Conservation (phyloP, 1,139 yeast genomes). For the Sugiyamaella neomexicana region DNA sequence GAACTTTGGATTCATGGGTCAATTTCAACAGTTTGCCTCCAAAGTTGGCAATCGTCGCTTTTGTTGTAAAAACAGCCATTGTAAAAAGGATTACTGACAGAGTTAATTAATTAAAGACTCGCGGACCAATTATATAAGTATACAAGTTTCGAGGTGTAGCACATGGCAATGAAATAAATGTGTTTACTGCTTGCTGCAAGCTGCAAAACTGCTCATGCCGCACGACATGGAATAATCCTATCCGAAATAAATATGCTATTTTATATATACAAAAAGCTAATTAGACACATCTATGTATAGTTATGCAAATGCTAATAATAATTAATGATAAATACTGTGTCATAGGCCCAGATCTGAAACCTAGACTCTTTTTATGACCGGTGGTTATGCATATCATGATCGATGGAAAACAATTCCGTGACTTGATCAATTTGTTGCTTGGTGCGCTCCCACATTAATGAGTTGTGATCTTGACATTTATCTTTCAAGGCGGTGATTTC, state of each 20-base stretch:
- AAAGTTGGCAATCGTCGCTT: conserved; percentile 56
- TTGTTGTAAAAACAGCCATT: conserved; percentile 22
- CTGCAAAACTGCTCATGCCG: not conserved
- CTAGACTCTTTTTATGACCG: not conserved
- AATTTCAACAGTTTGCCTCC: conserved; percentile 78
- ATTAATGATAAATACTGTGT: not conserved
- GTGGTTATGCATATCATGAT: too few species aligned
- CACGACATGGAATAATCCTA: not conserved
- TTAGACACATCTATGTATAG: conserved; percentile 6
- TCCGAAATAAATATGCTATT: not conserved
- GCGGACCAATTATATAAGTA: too few species aligned
- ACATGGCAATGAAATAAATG: not conserved
- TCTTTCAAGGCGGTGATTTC: conserved; percentile 16
- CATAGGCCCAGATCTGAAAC: not conserved
- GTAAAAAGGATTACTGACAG: not conserved
- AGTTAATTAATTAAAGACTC: not conserved
- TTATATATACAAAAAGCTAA: not conserved
- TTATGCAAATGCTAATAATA: conserved; percentile 10
- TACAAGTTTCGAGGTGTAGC: not conserved
- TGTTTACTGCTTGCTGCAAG: not conserved
- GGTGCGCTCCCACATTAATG: conserved; percentile 16
- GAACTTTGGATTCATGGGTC: conserved; percentile 63
- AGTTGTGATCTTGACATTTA: conserved; percentile 22
- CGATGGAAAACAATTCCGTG: conserved; percentile 14
- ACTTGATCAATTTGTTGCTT: conserved; percentile 19